Evolutionary conservation across 2,329 filamentous ascomycete species (phyloP).

Genomic region (Fusarium acutatum): DNA sequence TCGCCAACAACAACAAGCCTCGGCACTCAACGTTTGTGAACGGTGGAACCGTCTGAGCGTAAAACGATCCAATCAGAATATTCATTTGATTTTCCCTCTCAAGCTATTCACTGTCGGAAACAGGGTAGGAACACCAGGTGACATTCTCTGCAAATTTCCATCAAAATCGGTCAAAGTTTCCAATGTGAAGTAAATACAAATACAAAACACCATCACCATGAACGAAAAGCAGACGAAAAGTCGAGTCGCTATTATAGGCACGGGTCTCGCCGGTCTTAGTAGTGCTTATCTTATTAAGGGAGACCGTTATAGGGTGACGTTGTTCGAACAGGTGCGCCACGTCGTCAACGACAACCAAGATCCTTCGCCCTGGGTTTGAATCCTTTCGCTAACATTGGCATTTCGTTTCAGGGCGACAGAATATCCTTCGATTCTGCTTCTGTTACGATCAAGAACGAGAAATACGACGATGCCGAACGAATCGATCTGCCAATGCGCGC

Average conservation of each 20-base stretch:
- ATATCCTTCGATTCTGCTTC: constrained; percentile 52
- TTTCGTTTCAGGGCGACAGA: constrained; percentile 38
- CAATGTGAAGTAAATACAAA: neutral
- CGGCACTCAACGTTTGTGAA: neutral
- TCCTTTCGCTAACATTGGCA: neutral
- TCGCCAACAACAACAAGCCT: neutral
- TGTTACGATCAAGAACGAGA: constrained; percentile 46
- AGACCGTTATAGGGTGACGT: constrained; percentile 26
- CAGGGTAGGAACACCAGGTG: neutral
- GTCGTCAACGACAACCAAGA: neutral
- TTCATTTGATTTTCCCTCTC: neutral
- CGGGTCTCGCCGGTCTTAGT: constrained; percentile 50
- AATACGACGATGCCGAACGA: constrained; percentile 44
- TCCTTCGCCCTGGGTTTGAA: neutral
- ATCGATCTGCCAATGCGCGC: constrained; percentile 53
- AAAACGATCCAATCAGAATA: neutral
- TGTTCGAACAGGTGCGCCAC: constrained; percentile 49
- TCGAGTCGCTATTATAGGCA: constrained; percentile 48
- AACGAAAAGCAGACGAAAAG: neutral
- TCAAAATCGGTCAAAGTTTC: neutral
- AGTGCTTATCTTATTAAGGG: constrained; percentile 48
- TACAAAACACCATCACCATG: neutral
- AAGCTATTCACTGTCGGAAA: neutral
- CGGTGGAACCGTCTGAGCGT: neutral
- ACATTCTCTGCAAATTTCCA: neutral